These are phyloP conservation scores for Aspergillus cejpii DNA, from an alignment of 2,329 filamentous ascomycete species.

Conservation along the genomic window DNA sequence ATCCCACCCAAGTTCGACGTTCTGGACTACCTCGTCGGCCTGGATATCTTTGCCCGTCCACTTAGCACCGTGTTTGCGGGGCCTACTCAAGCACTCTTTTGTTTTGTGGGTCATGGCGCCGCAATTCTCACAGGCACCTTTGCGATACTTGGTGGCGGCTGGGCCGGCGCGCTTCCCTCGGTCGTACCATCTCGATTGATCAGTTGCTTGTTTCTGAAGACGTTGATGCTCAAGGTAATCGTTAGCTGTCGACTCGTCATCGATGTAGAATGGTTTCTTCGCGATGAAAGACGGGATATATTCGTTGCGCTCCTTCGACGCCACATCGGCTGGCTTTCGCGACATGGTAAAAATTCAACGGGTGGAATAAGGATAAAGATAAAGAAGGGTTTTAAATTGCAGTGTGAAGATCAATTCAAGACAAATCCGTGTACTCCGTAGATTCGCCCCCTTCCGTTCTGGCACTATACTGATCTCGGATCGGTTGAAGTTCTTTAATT, in stretches of 20 bases:
- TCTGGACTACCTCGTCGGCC: constrained; percentile 79
- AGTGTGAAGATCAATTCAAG: constrained; percentile 9
- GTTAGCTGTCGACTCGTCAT: constrained; percentile 63
- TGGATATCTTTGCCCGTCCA: constrained; percentile 92
- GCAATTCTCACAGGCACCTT: constrained; percentile 97
- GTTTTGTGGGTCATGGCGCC: constrained; percentile 94
- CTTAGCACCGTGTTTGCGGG: constrained; percentile 79
- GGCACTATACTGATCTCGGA: neutral
- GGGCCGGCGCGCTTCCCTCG: constrained; percentile 76
- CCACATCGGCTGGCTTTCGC: constrained; percentile 48
- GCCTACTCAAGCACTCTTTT: constrained; percentile 85
- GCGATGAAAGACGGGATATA: constrained; percentile 98
- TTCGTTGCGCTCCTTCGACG: constrained; percentile 83
- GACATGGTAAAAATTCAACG: constrained; percentile 32
- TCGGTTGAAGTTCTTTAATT: constrained; percentile 1
- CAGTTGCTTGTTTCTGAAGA: constrained; percentile 62
- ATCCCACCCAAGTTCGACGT: constrained; percentile 87
- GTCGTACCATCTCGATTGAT: constrained; percentile 82
- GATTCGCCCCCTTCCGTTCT: neutral
- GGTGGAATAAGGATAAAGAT: no score
- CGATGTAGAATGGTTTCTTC: constrained; percentile 93
- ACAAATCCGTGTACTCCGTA: no score
- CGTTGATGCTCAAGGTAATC: constrained; percentile 98
- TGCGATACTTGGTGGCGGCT: constrained; percentile 92
- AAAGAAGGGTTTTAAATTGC: neutral